Conservation (phyloP, 2,329 filamentous ascomycete species). For the Trichoderma brevicompactum region DNA sequence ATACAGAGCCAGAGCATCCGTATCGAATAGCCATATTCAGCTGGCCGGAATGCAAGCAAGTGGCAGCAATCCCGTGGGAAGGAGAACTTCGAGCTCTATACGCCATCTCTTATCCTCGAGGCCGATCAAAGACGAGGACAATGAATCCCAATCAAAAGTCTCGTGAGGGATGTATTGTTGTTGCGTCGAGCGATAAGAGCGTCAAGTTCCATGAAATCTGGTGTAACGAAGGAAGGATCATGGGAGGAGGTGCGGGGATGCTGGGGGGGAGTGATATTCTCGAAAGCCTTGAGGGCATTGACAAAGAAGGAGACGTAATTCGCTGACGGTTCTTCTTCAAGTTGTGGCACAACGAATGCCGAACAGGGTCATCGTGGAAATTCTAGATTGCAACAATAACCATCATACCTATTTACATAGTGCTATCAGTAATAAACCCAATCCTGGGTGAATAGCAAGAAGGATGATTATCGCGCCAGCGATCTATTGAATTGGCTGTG, state of each 20-base stretch:
- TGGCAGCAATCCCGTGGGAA: slow-evolving; percentile 84
- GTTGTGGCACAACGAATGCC: neutral
- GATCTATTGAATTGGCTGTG: slow-evolving; percentile 2
- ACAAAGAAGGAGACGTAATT: slow-evolving; percentile 73
- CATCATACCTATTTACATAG: slow-evolving; percentile 24
- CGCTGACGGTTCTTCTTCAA: slow-evolving; percentile 53
- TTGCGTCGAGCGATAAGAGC: slow-evolving; percentile 88
- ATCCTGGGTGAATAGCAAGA: neutral
- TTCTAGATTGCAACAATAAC: slow-evolving; percentile 24
- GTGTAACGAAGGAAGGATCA: slow-evolving; percentile 62
- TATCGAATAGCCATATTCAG: slow-evolving; percentile 90
- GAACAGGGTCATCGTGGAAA: neutral
- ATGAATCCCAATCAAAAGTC: slow-evolving; percentile 34
- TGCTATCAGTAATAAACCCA: neutral
- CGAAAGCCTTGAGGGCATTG: slow-evolving; percentile 79
- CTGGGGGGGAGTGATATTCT: slow-evolving; percentile 85
- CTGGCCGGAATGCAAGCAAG: slow-evolving; percentile 88
- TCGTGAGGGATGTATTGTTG: slow-evolving; percentile 71
- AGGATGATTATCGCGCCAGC: neutral
- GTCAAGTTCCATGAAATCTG: slow-evolving; percentile 97
- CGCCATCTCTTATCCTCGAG: slow-evolving; percentile 79
- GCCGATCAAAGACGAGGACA: slow-evolving; percentile 40
- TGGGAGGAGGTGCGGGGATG: slow-evolving; percentile 59
- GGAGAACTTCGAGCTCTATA: slow-evolving; percentile 79
- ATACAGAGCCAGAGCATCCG: slow-evolving; percentile 85